Base-by-base conservation (phyloP, 768 basidiomycete species). In the Hericium rajendrae region DNA sequence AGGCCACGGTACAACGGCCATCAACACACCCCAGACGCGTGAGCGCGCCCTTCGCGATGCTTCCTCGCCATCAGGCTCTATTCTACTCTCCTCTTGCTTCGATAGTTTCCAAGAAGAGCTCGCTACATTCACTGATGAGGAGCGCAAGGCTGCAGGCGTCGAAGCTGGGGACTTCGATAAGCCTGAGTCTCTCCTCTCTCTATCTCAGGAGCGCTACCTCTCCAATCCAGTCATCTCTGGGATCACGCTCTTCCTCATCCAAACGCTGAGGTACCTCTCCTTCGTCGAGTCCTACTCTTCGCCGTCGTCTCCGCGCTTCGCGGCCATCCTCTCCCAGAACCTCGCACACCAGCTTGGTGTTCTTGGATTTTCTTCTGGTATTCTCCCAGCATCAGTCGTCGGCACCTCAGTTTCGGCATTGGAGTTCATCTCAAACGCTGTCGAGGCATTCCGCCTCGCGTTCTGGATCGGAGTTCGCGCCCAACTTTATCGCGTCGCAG, bases 341-440 rank as follows among this genome's bases (percentile, higher is more conserved):
- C 46, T 61, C 39, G 57, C 68, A 13, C 63, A 75, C 48, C 60
- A 57, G 2, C 40, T 70, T 20, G 78, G 78, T 12, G 62, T 81
- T 51, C 65, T 81, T 6, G 81, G 77, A 4, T 78, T 81, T 66
- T 82, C 80, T n/a, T 81, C 79, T 49, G 82, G 81, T 28, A 74
- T 82, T 55, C 69, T 83, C 46, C 70, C 77, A 16, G 80, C 82
- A 8, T 77, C 77, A 55, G 76, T 81, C 15, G 76, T 77, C 4
- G 76, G 73, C 48, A 70, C 76, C 2, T 80, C 82, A 0, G 51
- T 60, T 10, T 71, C 68, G 24, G 61, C 69, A 32, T 66, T 76
- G 22, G 66, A 71, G 1, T 81, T 76, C 60, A 72, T 82, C 48
- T 67, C 68, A 4, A 71, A 67, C 53, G 69, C 79, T 6, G 71